phyloP scores from a whole-genome alignment of 2,329 filamentous ascomycete genomes.

The Neofusicoccum umdonicola region DNA sequence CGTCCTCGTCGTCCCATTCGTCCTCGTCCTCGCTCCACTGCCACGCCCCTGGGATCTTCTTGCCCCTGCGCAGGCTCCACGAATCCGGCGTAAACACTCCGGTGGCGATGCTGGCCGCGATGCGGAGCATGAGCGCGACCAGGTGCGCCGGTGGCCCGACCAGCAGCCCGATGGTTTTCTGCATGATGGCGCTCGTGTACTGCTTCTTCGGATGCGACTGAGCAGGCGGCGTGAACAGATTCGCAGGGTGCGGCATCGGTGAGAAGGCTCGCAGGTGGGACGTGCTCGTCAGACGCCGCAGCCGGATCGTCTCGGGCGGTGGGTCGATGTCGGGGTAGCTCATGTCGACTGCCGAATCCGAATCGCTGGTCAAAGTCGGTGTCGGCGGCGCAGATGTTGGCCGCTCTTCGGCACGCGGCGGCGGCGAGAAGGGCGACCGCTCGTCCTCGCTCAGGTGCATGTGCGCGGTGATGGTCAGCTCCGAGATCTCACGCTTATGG shows the following conservation, averaged over 20 bases:
- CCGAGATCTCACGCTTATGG: conserved; percentile 37
- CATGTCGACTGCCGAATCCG: conserved; percentile 38
- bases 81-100: conserved; percentile 38
- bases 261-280: conserved; percentile 59
- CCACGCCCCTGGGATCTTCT: conserved; percentile 53
- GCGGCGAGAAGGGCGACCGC: conserved; percentile 8
- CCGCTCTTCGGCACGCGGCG: conserved; percentile 21
- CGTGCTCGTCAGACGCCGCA: conserved; percentile 48
- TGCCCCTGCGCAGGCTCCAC: conserved; percentile 30
- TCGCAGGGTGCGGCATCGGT: conserved; percentile 66
- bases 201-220: conserved; percentile 34
- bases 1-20: conserved; percentile 53
- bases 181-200: conserved; percentile 58
- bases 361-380: conserved; percentile 45
- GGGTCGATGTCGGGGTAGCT: conserved; percentile 39
- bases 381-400: conserved; percentile 41
- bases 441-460: conserved; percentile 20
- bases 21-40: conserved; percentile 56
- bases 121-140: conserved; percentile 74
- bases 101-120: conserved; percentile 70
- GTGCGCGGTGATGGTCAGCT: conserved; percentile 32
- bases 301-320: conserved; percentile 37
- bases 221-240: conserved; percentile 57
- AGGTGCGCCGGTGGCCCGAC: conserved; percentile 78
- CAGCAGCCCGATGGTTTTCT: conserved; percentile 74